Conservation (phyloP, 2,329 filamentous ascomycete species). For the Fusarium tjaetaba region DNA sequence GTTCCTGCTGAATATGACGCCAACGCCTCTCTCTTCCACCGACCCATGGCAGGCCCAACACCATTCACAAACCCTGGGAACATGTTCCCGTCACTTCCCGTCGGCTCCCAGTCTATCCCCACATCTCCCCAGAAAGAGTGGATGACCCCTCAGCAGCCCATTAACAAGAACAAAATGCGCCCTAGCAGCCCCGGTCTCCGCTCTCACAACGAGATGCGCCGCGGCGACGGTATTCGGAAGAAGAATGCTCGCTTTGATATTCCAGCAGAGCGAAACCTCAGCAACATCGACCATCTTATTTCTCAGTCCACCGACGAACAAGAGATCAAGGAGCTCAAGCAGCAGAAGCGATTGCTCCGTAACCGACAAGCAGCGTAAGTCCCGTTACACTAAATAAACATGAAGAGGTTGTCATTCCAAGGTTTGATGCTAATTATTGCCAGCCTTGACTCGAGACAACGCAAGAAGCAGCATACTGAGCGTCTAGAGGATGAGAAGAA, state of each 20-base stretch:
- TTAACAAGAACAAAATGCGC: conserved; percentile 67
- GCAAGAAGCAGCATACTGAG: conserved; percentile 98
- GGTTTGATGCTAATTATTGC: conserved; percentile 25
- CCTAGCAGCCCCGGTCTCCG: conserved; percentile 75
- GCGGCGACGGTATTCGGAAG: conserved; percentile 93
- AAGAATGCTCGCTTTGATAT: conserved; percentile 99
- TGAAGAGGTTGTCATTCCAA: neutral
- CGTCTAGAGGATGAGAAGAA: conserved; percentile 98
- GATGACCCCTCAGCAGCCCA: conserved; percentile 59
- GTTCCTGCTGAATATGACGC: conserved; percentile 66
- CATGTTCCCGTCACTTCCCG: conserved; percentile 64
- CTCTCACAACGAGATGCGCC: conserved; percentile 79
- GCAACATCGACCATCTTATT: conserved; percentile 95
- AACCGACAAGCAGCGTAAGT: conserved; percentile 97
- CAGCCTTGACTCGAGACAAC: conserved; percentile 93
- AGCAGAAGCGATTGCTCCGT: conserved; percentile 92
- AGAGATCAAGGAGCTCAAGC: conserved; percentile 97
- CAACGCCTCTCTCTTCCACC: conserved; percentile 62
- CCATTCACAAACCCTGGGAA: conserved; percentile 65
- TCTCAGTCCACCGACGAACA: conserved; percentile 87
- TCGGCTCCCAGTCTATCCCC: conserved; percentile 61
- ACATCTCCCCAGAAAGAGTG: conserved; percentile 69
- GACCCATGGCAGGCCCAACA: conserved; percentile 62
- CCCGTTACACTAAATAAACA: conserved; percentile 4
- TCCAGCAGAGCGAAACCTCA: conserved; percentile 89